phyloP scores from a whole-genome alignment of 495 filamentous ascomycete species.

The Pseudoneurospora amorphoporcata region DNA sequence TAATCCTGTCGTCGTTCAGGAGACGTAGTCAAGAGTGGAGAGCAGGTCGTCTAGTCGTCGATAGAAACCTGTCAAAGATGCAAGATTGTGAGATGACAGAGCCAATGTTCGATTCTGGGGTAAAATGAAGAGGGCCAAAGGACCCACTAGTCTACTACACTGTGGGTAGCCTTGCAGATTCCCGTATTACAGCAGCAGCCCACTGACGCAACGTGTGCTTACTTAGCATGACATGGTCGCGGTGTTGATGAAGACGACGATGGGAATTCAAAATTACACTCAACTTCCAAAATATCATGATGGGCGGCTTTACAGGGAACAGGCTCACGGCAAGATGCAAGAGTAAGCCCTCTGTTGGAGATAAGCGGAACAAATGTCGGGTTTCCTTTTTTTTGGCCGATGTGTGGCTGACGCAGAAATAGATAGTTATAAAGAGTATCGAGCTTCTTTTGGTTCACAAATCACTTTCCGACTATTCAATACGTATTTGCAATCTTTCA shows the following conservation, averaged over 20 bases:
- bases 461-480: background rate
- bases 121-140: background rate
- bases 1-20: background rate
- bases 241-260: background rate
- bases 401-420: background rate
- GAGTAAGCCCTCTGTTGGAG: background rate
- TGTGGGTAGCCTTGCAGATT: constrained; percentile 4
- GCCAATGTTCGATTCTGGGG: constrained; percentile 12
- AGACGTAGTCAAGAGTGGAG: background rate
- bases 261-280: background rate
- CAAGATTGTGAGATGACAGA: constrained; percentile 8
- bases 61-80: background rate
- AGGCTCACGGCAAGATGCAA: background rate
- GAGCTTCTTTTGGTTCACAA: background rate
- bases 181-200: background rate
- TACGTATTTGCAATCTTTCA: background rate
- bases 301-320: background rate
- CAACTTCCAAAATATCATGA: background rate
- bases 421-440: background rate
- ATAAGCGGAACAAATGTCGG: background rate
- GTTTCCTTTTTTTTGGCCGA: background rate
- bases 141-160: background rate
- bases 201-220: background rate
- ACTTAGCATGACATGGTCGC: background rate
- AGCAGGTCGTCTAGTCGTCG: background rate